Evolutionary conservation across 1,284 basidiomycete species (phyloP).

Genomic region (Cystobasidium sp.): DNA sequence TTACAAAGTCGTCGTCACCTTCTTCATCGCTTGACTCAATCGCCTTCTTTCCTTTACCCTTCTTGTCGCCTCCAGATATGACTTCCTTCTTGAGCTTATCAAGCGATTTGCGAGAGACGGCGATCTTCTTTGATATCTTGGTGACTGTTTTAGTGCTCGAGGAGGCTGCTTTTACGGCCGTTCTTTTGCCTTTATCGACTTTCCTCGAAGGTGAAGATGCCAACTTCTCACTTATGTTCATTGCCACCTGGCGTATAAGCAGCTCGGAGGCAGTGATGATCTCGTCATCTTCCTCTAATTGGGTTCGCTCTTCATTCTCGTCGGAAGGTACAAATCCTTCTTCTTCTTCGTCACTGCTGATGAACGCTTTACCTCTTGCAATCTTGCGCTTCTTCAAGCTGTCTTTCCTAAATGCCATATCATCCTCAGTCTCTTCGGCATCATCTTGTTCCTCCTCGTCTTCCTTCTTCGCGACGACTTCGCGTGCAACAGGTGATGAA

Average conservation of each 20-base stretch:
- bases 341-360: constrained; percentile 3
- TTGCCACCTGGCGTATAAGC: constrained; percentile 6
- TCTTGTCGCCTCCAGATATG: constrained; percentile 49
- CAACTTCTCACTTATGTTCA: not conserved
- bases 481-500: not conserved
- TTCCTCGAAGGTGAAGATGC: constrained; percentile 11
- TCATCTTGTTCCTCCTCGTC: constrained; percentile 25
- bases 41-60: constrained; percentile 47
- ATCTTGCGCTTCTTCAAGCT: not conserved
- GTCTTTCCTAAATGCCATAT: not conserved
- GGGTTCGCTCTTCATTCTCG: constrained; percentile 10
- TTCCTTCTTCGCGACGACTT: constrained; percentile 3
- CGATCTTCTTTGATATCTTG: not conserved
- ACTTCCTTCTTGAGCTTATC: constrained; percentile 51
- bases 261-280: constrained; percentile 7
- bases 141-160: constrained; percentile 23
- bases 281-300: not conserved
- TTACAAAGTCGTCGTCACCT: constrained; percentile 42
- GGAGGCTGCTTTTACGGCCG: constrained; percentile 14
- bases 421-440: constrained; percentile 21
- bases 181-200: constrained; percentile 45
- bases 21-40: constrained; percentile 41
- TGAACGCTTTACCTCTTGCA: not conserved
- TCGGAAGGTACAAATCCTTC: constrained; percentile 24
- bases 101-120: not conserved